Evolutionary conservation across 441 rosid species (phyloP).

Genomic region (Populus hybrid): DNA sequence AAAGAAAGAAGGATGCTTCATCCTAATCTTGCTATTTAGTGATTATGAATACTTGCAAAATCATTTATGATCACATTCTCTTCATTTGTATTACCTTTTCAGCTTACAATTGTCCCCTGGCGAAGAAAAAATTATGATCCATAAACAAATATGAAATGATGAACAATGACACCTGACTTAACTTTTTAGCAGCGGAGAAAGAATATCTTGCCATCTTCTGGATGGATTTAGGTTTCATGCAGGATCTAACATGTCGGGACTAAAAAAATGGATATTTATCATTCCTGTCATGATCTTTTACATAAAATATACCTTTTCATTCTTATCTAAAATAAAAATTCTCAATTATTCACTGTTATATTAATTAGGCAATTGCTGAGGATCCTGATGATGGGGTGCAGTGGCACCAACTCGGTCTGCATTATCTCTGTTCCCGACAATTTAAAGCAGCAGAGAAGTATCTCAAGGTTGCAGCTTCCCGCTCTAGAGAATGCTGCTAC

Average conservation of each 20-base stretch:
- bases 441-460: constrained; percentile 72
- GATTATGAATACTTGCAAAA: neutral
- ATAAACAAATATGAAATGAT: too few relatives aligned
- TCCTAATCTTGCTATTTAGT: neutral
- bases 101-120: neutral
- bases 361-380: constrained; percentile 74
- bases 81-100: neutral
- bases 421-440: constrained; percentile 63
- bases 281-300: neutral
- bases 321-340: neutral
- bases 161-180: neutral
- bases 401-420: constrained; percentile 98
- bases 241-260: neutral
- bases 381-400: constrained; percentile 85
- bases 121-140: neutral
- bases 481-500: constrained; percentile 59
- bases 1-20: neutral
- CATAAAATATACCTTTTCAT: neutral
- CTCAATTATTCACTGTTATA: constrained; percentile 1
- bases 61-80: too few relatives aligned
- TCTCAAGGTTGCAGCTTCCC: constrained; percentile 74
- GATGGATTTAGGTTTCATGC: neutral
- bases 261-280: neutral
- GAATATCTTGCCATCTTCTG: neutral
- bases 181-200: neutral